These are phyloP conservation scores for Pholiota molesta DNA, from an alignment of 768 basidiomycete species.

Conservation along the genomic window DNA sequence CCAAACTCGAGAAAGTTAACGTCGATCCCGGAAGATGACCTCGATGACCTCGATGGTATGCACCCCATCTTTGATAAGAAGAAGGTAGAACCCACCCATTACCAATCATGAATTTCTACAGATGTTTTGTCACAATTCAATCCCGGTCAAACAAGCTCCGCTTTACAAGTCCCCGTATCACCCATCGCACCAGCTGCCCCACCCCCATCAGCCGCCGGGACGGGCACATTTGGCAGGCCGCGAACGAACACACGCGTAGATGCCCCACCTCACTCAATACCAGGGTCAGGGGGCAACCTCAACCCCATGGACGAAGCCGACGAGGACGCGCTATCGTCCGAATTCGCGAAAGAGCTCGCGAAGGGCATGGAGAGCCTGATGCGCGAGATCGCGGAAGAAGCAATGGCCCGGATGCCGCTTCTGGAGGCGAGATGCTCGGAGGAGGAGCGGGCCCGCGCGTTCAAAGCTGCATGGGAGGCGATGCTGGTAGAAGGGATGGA, in stretches of 20 bases:
- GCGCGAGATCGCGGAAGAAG: constrained; percentile 42
- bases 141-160: constrained; percentile 16
- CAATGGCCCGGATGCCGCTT: constrained; percentile 26
- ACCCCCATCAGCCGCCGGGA: constrained; percentile 31
- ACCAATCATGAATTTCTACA: constrained; percentile 14
- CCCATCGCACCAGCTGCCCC: constrained; percentile 34
- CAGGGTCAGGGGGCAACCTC: constrained; percentile 33
- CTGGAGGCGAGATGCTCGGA: constrained; percentile 21
- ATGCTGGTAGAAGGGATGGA: constrained; percentile 70
- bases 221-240: constrained; percentile 36
- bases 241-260: constrained; percentile 54
- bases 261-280: constrained; percentile 38
- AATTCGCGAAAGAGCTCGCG: constrained; percentile 49
- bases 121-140: constrained; percentile 53
- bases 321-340: constrained; percentile 31
- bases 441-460: constrained; percentile 38
- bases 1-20: constrained; percentile 23
- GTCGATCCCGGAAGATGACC: constrained; percentile 49
- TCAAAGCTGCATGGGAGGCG: constrained; percentile 71
- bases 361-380: constrained; percentile 55
- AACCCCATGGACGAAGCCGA: constrained; percentile 35
- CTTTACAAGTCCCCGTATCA: constrained; percentile 9
- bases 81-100: background rate
- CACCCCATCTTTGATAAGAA: background rate
- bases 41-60: constrained; percentile 70